Evolutionary conservation across 768 basidiomycete genomes (phyloP).

Genomic region (Xerocomellus amylosporus): DNA sequence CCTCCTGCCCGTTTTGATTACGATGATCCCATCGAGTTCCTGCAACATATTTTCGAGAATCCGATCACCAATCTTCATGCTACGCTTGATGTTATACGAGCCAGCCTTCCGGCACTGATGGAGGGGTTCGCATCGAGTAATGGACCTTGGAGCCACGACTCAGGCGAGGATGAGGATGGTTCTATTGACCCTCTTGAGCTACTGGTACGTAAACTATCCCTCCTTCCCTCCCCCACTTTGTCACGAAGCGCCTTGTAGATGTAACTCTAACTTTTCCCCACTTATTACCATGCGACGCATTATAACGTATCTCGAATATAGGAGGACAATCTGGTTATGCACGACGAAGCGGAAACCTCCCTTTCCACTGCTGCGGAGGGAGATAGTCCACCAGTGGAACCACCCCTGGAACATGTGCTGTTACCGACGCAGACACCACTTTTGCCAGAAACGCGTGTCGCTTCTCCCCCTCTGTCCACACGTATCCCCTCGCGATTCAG

Average conservation of each 20-base stretch:
- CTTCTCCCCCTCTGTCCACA: conserved; percentile 4
- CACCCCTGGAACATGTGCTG: background rate
- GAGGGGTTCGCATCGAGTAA: conserved; percentile 19
- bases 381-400: conserved; percentile 4
- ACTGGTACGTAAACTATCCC: conserved; percentile 21
- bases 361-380: background rate
- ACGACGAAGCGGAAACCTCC: background rate
- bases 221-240: conserved; percentile 21
- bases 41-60: conserved; percentile 51
- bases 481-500: conserved; percentile 26
- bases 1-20: conserved; percentile 30
- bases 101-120: conserved; percentile 32
- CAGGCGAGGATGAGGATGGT: conserved; percentile 32
- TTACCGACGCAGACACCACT: background rate
- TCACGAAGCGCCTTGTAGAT: conserved; percentile 30
- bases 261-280: conserved; percentile 28
- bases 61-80: conserved; percentile 45
- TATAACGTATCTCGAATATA: conserved; percentile 6
- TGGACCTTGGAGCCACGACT: conserved; percentile 28
- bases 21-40: conserved; percentile 38
- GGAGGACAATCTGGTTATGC: conserved; percentile 12
- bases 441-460: conserved; percentile 8
- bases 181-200: conserved; percentile 16
- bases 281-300: conserved; percentile 16
- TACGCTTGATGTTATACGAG: conserved; percentile 33